These are phyloP conservation scores for Cucurbitaria berberidis DNA, from an alignment of 2,329 filamentous ascomycete species.

Conservation along the genomic window DNA sequence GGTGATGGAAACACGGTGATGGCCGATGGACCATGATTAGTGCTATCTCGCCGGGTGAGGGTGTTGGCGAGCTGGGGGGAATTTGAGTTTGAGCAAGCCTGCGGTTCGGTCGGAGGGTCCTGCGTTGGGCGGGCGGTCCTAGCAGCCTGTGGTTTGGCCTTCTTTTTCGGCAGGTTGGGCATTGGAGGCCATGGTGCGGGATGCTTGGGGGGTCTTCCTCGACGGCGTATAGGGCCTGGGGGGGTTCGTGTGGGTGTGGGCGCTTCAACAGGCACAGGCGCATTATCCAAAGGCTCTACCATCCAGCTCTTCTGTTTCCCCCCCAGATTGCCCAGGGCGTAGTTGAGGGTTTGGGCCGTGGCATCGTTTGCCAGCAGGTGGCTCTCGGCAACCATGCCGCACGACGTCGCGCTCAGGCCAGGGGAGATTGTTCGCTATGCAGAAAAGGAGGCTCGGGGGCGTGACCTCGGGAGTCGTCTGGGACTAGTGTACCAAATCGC, in stretches of 20 bases:
- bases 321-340: constrained; percentile 39
- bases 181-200: not conserved
- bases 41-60: constrained; percentile 9
- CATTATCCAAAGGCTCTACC: not conserved
- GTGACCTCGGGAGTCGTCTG: constrained; percentile 1
- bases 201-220: constrained; percentile 19
- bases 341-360: constrained; percentile 31
- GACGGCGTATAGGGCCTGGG: constrained; percentile 1
- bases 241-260: no score
- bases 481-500: constrained; percentile 14
- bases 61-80: constrained; percentile 45
- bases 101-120: constrained; percentile 12
- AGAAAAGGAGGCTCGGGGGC: not conserved
- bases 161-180: not conserved
- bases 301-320: constrained; percentile 44
- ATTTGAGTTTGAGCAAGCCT: constrained; percentile 39
- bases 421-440: not conserved
- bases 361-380: constrained; percentile 12
- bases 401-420: not conserved
- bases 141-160: constrained; percentile 2
- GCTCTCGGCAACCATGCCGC: constrained; percentile 16
- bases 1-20: constrained; percentile 64
- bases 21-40: constrained; percentile 3
- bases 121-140: constrained; percentile 2
- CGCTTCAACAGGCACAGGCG: no score